phyloP scores from a whole-genome alignment of 371 early-diverging fungal genomes.

The Rhizomucor pusillus region DNA sequence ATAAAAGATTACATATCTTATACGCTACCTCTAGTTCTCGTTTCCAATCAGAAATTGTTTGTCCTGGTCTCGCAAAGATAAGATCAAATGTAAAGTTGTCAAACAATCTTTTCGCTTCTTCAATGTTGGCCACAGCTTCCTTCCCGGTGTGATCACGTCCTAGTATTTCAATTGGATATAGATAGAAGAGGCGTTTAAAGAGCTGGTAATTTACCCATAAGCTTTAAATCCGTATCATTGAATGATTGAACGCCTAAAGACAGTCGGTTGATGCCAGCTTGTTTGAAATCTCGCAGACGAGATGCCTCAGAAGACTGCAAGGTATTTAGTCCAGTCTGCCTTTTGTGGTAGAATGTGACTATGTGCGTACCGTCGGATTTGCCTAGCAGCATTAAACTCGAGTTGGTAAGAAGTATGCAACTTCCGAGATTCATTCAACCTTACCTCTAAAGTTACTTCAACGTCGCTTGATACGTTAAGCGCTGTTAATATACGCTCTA shows the following conservation, averaged over 20 bases:
- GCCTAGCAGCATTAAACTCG: conserved; percentile 29
- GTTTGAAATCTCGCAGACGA: conserved; percentile 42
- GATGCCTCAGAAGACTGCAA: conserved; percentile 47
- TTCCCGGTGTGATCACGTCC: conserved; percentile 73
- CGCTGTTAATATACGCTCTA: conserved; percentile 3
- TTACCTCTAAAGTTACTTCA: conserved; percentile 65
- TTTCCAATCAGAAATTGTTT: conserved; percentile 56
- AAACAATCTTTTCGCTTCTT: conserved; percentile 59
- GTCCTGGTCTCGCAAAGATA: conserved; percentile 82
- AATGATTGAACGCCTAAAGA: conserved; percentile 85
- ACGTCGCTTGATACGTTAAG: conserved; percentile 12
- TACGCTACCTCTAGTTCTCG: conserved; percentile 53
- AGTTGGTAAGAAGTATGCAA: background rate
- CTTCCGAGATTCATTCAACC: background rate
- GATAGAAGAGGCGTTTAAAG: no score
- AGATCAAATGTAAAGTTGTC: conserved; percentile 74
- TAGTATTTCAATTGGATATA: conserved; percentile 11
- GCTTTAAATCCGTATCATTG: conserved; percentile 45
- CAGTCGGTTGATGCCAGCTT: conserved; percentile 75
- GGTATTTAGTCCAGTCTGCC: background rate
- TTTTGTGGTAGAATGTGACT: background rate
- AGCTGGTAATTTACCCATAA: conserved; percentile 35
- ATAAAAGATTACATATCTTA: no score
- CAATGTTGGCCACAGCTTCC: conserved; percentile 56
- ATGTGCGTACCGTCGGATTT: conserved; percentile 62